A percentile compares a stretch with the other conserved stretches of the same genome.
Conservation (phyloP, 83 land plant genomes). For the Isoetes engelmannii region DNA sequence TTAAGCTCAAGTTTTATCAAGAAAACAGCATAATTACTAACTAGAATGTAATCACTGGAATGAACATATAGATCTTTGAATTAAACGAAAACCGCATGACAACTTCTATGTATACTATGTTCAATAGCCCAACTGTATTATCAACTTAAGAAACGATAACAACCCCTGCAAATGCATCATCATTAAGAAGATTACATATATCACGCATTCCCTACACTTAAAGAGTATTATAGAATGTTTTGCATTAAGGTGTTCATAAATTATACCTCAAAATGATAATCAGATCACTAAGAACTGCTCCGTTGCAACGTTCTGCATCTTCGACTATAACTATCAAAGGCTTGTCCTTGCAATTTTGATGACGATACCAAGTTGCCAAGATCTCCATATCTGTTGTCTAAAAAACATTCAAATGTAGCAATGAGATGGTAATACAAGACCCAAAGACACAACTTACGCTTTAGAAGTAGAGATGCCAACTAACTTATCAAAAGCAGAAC, state of each 20-base stretch:
- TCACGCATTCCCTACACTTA: no score
- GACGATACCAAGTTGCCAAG: slow-evolving; percentile 67
- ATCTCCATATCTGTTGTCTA: slow-evolving; percentile 72
- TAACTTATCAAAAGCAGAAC: neutral
- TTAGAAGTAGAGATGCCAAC: neutral
- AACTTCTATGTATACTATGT: neutral
- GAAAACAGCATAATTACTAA: neutral
- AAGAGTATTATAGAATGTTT: no score
- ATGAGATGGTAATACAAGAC: neutral
- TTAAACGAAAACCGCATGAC: neutral
- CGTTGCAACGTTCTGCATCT: slow-evolving; percentile 61
- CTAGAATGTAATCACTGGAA: neutral
- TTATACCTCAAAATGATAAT: slow-evolving; percentile 53
- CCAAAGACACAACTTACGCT: neutral
- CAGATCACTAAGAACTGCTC: slow-evolving; percentile 54
- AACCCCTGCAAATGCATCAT: no score
- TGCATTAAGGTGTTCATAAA: no score
- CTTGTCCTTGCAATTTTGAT: slow-evolving; percentile 31
- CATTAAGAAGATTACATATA: no score
- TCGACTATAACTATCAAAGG: slow-evolving; percentile 62
- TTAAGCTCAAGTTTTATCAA: neutral
- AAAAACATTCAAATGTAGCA: slow-evolving; percentile 4
- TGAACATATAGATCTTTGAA: neutral
- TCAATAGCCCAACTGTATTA: no score
- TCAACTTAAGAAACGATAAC: no score